Evolutionary conservation across 2,329 filamentous ascomycete species (phyloP), one percentile per base, ranked within the genome.

Genomic region (Alternaria solani): DNA sequence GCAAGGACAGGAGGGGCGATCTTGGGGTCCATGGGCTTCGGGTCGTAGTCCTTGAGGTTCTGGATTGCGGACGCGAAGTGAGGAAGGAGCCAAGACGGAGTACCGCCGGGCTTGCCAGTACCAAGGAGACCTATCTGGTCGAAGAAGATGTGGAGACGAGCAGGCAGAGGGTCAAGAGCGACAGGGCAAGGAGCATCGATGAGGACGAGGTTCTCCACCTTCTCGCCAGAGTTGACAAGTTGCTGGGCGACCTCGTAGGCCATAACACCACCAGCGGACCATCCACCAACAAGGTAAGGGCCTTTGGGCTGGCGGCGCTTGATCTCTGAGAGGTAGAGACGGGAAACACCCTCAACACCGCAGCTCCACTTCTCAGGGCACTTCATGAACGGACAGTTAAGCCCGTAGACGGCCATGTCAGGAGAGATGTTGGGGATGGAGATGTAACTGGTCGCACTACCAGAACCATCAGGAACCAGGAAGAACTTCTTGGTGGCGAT

Each of bases 331-430:
- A 91, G 85, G 77, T 89, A 91, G 72, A 89, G 85, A 65, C 84
- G 78, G 6, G 88, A 86, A 73, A 90, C 87, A 26, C 87, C 87
- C 68, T 88, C 86, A 55, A 91, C 86, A 60, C 88, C 88, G 69
- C 87, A 89, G 28, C 83, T 84, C 79, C 86, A 90, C 69, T 89
- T 85, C 60, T 88, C 84, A 0, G 89, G 89, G 2, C 83, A 86
- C 79, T 88, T 90, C 87, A 91, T 88, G 80, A 88, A 91, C 5
- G 89, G 89, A 49, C 87, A 91, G 77, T 91, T 91, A 66, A 91
- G 77, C 55, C 83, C 83, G 66, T 81, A 85, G 11, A 84, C 82
- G 49, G 79, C 80, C 66, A 84, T 77, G 62, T 84, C 80, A n/a
- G 80, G 73, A 28, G 81, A 82, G 49, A 85, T 81, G 64, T 86